These are phyloP conservation scores for Magnaporthales sp. DNA, from an alignment of 2,329 filamentous ascomycete genomes.

Conservation along the genomic window DNA sequence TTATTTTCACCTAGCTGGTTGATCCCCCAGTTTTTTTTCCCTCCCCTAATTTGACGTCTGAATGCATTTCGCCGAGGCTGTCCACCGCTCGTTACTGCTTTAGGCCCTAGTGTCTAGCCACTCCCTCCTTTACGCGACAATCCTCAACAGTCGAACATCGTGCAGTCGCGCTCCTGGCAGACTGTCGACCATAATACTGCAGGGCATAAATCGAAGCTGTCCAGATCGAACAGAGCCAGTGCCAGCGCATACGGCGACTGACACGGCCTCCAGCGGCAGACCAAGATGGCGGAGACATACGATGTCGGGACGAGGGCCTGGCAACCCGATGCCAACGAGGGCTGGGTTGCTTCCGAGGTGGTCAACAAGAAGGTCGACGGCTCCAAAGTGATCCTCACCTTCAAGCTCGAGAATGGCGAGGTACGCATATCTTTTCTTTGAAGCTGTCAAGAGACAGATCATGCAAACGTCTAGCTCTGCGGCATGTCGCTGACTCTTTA, in stretches of 20 bases:
- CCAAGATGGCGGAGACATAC: conserved; percentile 81
- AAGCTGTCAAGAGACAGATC: background rate
- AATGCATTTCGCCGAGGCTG: conserved; percentile 10
- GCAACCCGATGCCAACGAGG: conserved; percentile 93
- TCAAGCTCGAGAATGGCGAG: conserved; percentile 88
- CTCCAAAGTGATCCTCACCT: conserved; percentile 78
- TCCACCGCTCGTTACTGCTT: conserved; percentile 8
- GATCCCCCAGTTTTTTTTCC: conserved; percentile 7
- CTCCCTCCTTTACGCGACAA: conserved; percentile 10
- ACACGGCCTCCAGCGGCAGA: conserved; percentile 12
- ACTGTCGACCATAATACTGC: background rate
- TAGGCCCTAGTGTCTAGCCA: conserved; percentile 12
- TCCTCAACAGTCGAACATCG: conserved; percentile 9
- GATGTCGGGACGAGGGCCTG: conserved; percentile 96
- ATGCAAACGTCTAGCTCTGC: background rate
- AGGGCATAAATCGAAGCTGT: conserved; percentile 5
- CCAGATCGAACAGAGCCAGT: conserved; percentile 8
- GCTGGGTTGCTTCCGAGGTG: conserved; percentile 96
- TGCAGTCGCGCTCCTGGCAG: conserved; percentile 9
- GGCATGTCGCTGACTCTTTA: background rate
- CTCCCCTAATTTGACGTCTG: conserved; percentile 7
- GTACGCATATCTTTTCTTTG: conserved; percentile 37
- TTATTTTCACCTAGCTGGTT: conserved; percentile 1
- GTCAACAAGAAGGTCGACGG: conserved; percentile 76
- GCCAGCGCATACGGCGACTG: background rate